These are phyloP conservation scores for Paraphaeosphaeria minitans DNA, from an alignment of 2,329 filamentous ascomycete species.

Conservation along the genomic window DNA sequence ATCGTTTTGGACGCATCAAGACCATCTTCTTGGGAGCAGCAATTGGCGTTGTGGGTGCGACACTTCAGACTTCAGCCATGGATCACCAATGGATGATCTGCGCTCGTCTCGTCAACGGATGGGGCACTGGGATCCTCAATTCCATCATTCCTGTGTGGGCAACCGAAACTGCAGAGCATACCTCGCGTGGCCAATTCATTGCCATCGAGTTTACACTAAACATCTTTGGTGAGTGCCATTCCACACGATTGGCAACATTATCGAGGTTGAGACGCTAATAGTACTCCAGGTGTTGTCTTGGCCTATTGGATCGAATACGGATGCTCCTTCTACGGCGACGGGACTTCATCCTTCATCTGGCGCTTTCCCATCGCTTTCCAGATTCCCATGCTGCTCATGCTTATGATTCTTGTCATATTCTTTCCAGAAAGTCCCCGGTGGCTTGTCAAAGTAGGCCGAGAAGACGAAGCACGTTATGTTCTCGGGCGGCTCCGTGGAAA, in stretches of 20 bases:
- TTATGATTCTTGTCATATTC: slow-evolving; percentile 65
- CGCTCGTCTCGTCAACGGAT: slow-evolving; percentile 66
- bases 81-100: slow-evolving; percentile 63
- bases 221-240: slow-evolving; percentile 60
- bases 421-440: slow-evolving; percentile 73
- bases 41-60: slow-evolving; percentile 56
- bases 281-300: slow-evolving; percentile 56
- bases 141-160: slow-evolving; percentile 74
- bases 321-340: slow-evolving; percentile 64
- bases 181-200: slow-evolving; percentile 70
- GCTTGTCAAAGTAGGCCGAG: slow-evolving; percentile 68
- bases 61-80: slow-evolving; percentile 68
- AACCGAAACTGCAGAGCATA: slow-evolving; percentile 71
- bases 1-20: slow-evolving; percentile 35
- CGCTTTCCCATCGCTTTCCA: slow-evolving; percentile 74
- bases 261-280: no score
- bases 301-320: slow-evolving; percentile 61
- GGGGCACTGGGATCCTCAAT: slow-evolving; percentile 72
- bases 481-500: slow-evolving; percentile 67
- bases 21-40: slow-evolving; percentile 33
- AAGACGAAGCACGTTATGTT: slow-evolving; percentile 71
- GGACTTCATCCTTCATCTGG: slow-evolving; percentile 65
- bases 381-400: slow-evolving; percentile 65
- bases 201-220: slow-evolving; percentile 76
- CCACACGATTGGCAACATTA: neutral